Percentiles rank a stretch among this genome's conserved stretches.
Evolutionary conservation across 805 yeast genomes (phyloP).

Genomic region (Torulaspora gathmanii): DNA sequence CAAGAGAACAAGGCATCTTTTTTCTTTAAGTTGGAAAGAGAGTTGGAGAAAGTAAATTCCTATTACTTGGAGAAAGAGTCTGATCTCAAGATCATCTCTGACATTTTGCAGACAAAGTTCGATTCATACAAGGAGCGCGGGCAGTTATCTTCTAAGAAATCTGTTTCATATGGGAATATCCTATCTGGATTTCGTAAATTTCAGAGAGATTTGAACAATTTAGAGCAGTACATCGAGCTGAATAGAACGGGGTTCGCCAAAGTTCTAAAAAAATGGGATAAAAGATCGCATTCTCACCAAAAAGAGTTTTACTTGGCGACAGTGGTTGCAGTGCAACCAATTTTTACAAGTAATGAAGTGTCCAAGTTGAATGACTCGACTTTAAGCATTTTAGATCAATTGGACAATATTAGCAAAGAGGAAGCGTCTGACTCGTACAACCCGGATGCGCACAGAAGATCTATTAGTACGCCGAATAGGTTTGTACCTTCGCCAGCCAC

Average conservation of each 20-base stretch:
- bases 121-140: slow-evolving; percentile 44
- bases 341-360: slow-evolving; percentile 84
- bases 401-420: slow-evolving; percentile 28
- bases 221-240: slow-evolving; percentile 90
- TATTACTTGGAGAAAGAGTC: slow-evolving; percentile 89
- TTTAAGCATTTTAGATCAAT: slow-evolving; percentile 25
- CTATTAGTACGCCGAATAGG: not conserved
- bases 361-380: slow-evolving; percentile 73
- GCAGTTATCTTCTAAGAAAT: slow-evolving; percentile 50
- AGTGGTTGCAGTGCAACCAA: slow-evolving; percentile 95
- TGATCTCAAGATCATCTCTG: slow-evolving; percentile 72
- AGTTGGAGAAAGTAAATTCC: slow-evolving; percentile 89
- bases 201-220: slow-evolving; percentile 78
- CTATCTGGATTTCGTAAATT: slow-evolving; percentile 87
- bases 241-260: slow-evolving; percentile 95
- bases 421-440: slow-evolving; percentile 27
- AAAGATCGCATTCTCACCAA: slow-evolving; percentile 89
- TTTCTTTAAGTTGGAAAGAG: slow-evolving; percentile 85
- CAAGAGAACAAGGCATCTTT: slow-evolving; percentile 89
- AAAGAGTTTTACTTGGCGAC: slow-evolving; percentile 87
- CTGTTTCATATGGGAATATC: slow-evolving; percentile 74
- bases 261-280: slow-evolving; percentile 97
- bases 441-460: slow-evolving; percentile 1
- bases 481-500: slow-evolving; percentile 1
- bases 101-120: slow-evolving; percentile 70